Evolutionary conservation across 2,329 filamentous ascomycete genomes (phyloP), one percentile per base, ranked within the genome.

Genomic region (Colletotrichum acutatum): DNA sequence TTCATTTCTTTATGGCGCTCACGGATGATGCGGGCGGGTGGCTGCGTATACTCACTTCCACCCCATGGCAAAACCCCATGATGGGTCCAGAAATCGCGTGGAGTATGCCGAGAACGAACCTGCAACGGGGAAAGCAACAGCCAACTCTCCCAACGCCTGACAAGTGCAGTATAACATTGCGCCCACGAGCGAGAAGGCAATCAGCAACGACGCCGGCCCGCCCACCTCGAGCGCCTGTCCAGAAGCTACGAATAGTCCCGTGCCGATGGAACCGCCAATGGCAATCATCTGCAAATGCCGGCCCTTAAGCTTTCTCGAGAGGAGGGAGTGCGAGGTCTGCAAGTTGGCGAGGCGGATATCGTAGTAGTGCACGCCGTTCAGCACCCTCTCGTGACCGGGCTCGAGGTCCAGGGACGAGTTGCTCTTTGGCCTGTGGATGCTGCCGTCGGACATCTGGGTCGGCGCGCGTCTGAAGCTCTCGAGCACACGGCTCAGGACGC

Each of bases 251-350:
- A 98, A 98, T 2, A 98, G 86, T 75, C 95, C 95, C 28, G 93
- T 95, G 90, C 93, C 94, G 78, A 98, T 98, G 12, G 94, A 96
- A 56, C 95, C 95, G 77, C 95, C 95, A 76, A 98, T 97, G 16
- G 96, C 96, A 86, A 98, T 98, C 96, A 98, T 98, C 85, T 98
- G 95, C 80, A 98, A 81, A 85, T 98, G 96, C 60, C 95, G 89
- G 24, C 92, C 91, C 83, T 97, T 97, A 76, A 97, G 84, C 81
- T 91, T 92, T 78, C 95, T 88, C 63, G 93, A 90, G 63, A 98
- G 87, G 8, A 93, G 91, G 58, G 94, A 92, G 75, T 92, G 88
- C 4, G 94, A 93, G 1, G 94, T 95, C 79, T 95, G 92, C 76
- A 94, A 84, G 79, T 94, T 88, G 60, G 89, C 90, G 76, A 84